These are phyloP conservation scores for Mycosarcoma mackinlayi DNA, from an alignment of 1,284 basidiomycete species.

Conservation along the genomic window DNA sequence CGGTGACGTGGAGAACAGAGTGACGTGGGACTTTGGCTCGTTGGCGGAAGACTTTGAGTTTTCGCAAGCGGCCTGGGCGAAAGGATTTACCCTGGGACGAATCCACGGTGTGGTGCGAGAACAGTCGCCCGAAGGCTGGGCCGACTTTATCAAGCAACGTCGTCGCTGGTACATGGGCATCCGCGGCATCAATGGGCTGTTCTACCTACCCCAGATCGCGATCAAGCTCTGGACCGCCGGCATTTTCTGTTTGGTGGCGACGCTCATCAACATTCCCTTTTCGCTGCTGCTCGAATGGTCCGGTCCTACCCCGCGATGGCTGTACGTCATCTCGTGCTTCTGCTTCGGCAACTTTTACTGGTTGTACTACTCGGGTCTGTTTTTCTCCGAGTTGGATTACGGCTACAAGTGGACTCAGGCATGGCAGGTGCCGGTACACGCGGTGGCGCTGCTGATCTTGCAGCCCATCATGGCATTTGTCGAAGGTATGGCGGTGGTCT, in stretches of 20 bases:
- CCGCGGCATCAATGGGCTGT: constrained; percentile 66
- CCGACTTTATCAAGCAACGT: constrained; percentile 70
- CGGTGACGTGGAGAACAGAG: constrained; percentile 70
- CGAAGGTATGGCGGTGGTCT: constrained; percentile 68
- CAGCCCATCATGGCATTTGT: constrained; percentile 69
- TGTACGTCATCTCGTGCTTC: constrained; percentile 69
- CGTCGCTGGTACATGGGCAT: constrained; percentile 70
- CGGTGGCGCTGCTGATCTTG: constrained; percentile 66
- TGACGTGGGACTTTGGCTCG: constrained; percentile 67
- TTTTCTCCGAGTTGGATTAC: constrained; percentile 67
- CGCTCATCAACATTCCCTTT: constrained; percentile 69
- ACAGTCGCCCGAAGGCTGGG: constrained; percentile 68
- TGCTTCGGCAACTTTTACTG: constrained; percentile 69
- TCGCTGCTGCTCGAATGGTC: constrained; percentile 48
- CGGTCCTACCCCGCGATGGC: constrained; percentile 67
- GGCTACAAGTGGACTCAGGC: constrained; percentile 61
- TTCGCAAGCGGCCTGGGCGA: constrained; percentile 69
- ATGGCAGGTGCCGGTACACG: constrained; percentile 66
- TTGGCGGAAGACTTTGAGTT: constrained; percentile 70
- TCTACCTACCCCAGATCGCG: constrained; percentile 69
- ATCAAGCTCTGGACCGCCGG: constrained; percentile 70
- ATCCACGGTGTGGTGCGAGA: constrained; percentile 70
- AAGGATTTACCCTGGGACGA: constrained; percentile 69
- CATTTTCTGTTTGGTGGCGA: constrained; percentile 69
- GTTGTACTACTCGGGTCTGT: constrained; percentile 64